Evolutionary conservation across 2,329 filamentous ascomycete genomes (phyloP).

Genomic region (Byssothecium circinans): DNA sequence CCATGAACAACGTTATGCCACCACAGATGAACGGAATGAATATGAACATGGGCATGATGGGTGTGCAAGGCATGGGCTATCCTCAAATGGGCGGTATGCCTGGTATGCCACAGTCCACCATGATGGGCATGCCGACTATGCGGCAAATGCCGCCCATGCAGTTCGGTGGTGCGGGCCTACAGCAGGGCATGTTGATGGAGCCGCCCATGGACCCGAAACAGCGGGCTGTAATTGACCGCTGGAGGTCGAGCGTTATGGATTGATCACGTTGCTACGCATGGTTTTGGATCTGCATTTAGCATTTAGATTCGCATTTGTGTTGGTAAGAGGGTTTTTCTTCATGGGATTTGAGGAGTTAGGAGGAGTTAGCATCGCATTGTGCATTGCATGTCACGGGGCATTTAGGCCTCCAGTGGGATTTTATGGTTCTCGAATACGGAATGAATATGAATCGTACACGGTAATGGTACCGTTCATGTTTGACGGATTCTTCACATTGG

Average conservation of each 20-base stretch:
- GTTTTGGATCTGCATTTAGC: background rate
- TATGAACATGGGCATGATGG: constrained; percentile 15
- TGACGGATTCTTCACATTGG: background rate
- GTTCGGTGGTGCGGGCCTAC: constrained; percentile 3
- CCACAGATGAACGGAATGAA: constrained; percentile 16
- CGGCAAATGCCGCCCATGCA: constrained; percentile 17
- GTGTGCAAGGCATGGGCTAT: constrained; percentile 13
- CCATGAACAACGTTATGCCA: constrained; percentile 14
- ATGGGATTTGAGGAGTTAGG: background rate
- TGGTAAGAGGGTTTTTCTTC: too few relatives aligned
- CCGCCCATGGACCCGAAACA: constrained; percentile 51
- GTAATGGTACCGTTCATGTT: background rate
- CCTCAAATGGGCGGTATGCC: constrained; percentile 16
- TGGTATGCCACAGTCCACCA: constrained; percentile 15
- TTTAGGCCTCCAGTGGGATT: background rate
- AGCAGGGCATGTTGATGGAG: constrained; percentile 24
- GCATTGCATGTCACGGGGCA: background rate
- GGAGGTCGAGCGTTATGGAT: constrained; percentile 52
- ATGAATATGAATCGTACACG: background rate
- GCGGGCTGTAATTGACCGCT: constrained; percentile 61
- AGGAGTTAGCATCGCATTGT: background rate
- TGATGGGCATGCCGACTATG: constrained; percentile 14
- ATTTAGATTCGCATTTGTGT: background rate
- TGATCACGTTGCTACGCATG: constrained; percentile 2
- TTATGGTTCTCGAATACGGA: background rate